Base-by-base conservation (phyloP, 2,329 filamentous ascomycete species). In the Helotiales sp. region DNA sequence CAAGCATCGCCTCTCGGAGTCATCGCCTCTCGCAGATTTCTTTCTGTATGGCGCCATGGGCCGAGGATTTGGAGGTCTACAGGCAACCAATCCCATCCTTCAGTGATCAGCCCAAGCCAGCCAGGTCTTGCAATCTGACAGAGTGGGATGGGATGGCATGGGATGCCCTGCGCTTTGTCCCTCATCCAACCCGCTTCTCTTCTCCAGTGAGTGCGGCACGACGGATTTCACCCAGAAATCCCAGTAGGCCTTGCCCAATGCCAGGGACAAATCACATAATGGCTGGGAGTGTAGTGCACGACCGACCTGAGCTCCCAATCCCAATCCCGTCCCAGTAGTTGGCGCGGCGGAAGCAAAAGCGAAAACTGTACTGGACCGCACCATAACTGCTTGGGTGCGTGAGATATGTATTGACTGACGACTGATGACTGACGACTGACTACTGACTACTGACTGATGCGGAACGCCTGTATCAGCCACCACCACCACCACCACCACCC, bases 221-320 rank as follows among this genome's bases (percentile, higher is more conserved):
- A 64, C 69, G 49, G 26, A 30, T 4, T 28, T 22, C 61, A 58
- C 49, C 52, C 26, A 22, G 1, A 22, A 10, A 13, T 34, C 30
- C 52, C 52, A 40, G 59, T 49, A 61, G 57, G 32, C 52, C 45
- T 15, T 28, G 5, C 20, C 45, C 26, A 65, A 47, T 65, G 57
- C 45, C 37, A 63, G 63, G 60, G 43, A 65, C 55, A 40, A 64
- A 64, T 54, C 55, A 55, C 28, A 32, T 63, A 52, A 59, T 64
- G 63, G 47, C 52, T 34, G 69, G 59, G 63, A 50, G 47, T 43
- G 28, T 54, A 26, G 59, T 59, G 63, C 64, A 67, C 59, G 66
- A 64, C 47, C 32, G 10, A 28, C 11, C 30, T 68, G 65, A 68
- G 62, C 65, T 65, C 49, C 54, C 52, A 54, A 64, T n/a, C n/a